These are phyloP conservation scores for Sungouiozyma ichnusensis DNA, from an alignment of 805 yeast genomes.

Conservation along the genomic window DNA sequence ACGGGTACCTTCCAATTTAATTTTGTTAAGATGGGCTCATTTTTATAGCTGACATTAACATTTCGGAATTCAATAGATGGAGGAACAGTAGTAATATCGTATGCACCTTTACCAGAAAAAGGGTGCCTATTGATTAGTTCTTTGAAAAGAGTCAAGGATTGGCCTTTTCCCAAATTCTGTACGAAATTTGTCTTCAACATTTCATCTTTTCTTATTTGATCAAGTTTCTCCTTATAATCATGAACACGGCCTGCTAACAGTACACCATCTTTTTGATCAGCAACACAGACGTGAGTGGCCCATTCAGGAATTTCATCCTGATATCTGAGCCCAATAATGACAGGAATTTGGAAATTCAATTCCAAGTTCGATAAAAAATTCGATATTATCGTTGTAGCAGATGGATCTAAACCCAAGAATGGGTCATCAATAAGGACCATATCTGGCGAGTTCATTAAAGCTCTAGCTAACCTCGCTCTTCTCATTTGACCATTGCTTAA, in stretches of 20 bases:
- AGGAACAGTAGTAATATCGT: slow-evolving; percentile 8
- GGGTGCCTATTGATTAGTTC: slow-evolving; percentile 19
- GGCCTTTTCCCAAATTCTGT: background rate
- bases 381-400: slow-evolving; percentile 52
- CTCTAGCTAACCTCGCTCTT: slow-evolving; percentile 76
- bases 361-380: slow-evolving; percentile 17
- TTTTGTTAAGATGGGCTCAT: slow-evolving; percentile 45
- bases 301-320: slow-evolving; percentile 74
- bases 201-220: slow-evolving; percentile 12
- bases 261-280: slow-evolving; percentile 42
- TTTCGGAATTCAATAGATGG: slow-evolving; percentile 43
- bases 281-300: slow-evolving; percentile 64
- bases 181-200: slow-evolving; percentile 1
- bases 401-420: slow-evolving; percentile 80
- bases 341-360: slow-evolving; percentile 26
- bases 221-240: slow-evolving; percentile 17
- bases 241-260: slow-evolving; percentile 36
- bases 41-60: slow-evolving; percentile 58
- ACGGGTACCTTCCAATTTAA: slow-evolving; percentile 54
- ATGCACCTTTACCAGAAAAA: slow-evolving; percentile 9
- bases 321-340: slow-evolving; percentile 64
- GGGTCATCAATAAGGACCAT: slow-evolving; percentile 81
- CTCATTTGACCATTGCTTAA: slow-evolving; percentile 91
- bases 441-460: slow-evolving; percentile 54
- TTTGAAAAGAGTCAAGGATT: slow-evolving; percentile 7